A percentile compares a stretch with the other conserved stretches of the same genome.
Evolutionary conservation across 2,329 filamentous ascomycete genomes (phyloP).

Genomic region (Leptographium procerum): DNA sequence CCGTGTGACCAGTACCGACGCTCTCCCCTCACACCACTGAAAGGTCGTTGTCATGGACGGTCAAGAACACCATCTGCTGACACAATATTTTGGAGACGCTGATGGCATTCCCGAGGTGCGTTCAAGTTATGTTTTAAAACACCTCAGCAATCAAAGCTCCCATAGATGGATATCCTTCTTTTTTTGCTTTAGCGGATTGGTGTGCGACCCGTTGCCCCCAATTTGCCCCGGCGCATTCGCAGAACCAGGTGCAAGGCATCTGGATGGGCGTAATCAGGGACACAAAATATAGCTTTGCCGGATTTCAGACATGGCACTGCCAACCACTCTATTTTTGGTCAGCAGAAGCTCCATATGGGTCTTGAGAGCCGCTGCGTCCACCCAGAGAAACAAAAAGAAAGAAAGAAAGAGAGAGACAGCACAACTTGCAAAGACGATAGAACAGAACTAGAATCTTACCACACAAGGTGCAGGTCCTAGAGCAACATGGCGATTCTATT

Average conservation of each 20-base stretch:
- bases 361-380: neutral
- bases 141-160: neutral
- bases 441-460: neutral
- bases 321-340: too few species aligned
- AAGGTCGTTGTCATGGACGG: neutral
- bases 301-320: too few species aligned
- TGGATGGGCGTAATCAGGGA: too few species aligned
- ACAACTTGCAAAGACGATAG: neutral
- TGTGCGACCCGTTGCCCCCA: too few species aligned
- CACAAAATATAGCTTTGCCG: too few species aligned
- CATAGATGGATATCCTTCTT: too few species aligned
- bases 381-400: neutral
- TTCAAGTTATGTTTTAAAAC: neutral
- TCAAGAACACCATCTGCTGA: neutral
- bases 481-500: neutral
- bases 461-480: neutral
- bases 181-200: too few species aligned
- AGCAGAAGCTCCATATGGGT: neutral
- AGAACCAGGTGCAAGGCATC: too few species aligned
- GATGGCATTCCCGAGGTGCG: slow-evolving; percentile 1
- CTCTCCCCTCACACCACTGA: neutral
- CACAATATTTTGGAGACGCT: neutral
- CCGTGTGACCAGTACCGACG: neutral
- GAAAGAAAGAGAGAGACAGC: neutral
- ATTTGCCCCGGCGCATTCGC: too few species aligned